phyloP scores from a whole-genome alignment of 768 basidiomycete genomes.

The Pleurotus eryngii region DNA sequence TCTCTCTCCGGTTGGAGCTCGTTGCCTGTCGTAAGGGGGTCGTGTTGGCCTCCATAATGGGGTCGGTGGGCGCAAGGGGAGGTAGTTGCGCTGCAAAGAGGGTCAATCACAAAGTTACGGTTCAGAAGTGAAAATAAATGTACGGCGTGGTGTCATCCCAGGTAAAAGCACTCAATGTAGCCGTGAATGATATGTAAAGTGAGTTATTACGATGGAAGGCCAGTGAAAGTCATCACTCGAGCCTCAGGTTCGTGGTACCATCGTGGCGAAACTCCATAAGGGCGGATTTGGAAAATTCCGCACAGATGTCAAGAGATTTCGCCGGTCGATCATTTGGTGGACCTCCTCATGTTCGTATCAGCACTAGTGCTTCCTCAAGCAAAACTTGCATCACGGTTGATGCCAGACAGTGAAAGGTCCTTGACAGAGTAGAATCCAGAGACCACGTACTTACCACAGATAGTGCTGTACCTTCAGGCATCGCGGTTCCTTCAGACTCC shows the following conservation, averaged over 20 bases:
- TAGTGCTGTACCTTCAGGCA: no score
- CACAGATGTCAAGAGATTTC: neutral
- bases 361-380: neutral
- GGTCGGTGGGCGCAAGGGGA: constrained; percentile 1
- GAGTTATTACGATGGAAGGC: neutral
- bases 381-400: neutral
- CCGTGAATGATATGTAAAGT: neutral
- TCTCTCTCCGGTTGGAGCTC: constrained; percentile 5
- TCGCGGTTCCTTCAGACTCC: no score
- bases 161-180: neutral
- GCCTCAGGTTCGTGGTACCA: constrained; percentile 3
- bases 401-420: no score
- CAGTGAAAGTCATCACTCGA: neutral
- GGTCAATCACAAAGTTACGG: neutral
- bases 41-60: neutral
- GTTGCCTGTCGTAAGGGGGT: neutral
- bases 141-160: constrained; percentile 3
- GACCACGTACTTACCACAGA: no score
- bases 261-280: constrained; percentile 4
- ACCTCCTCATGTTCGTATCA: neutral
- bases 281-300: neutral
- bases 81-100: neutral
- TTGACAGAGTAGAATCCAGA: no score
- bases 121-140: neutral
- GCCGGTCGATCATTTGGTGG: neutral